Evolutionary conservation across 2,329 filamentous ascomycete species (phyloP).

Genomic region (Neoascochyta sp.): DNA sequence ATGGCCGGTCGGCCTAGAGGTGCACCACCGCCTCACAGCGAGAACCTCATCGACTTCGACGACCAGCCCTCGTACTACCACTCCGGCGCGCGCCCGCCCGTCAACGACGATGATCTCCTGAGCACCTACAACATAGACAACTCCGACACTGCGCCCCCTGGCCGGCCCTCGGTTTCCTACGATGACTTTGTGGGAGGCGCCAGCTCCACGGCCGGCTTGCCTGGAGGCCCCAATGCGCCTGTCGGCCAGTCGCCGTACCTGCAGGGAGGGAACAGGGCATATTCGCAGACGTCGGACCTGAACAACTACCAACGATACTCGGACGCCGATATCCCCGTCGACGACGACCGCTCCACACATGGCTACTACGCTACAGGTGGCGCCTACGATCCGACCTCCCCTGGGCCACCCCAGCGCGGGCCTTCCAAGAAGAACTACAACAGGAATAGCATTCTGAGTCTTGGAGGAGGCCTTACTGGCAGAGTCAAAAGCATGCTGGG

Average conservation of each 20-base stretch:
- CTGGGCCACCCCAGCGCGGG: conserved; percentile 46
- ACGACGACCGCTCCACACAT: conserved; percentile 74
- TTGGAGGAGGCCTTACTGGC: conserved; percentile 84
- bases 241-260: conserved; percentile 36
- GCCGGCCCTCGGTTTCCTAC: conserved; percentile 85
- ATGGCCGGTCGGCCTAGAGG: conserved; percentile 56
- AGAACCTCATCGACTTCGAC: conserved; percentile 70
- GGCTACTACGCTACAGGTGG: conserved; percentile 71
- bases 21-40: conserved; percentile 46
- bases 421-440: conserved; percentile 60
- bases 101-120: conserved; percentile 77
- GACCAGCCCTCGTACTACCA: conserved; percentile 69
- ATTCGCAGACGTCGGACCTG: conserved; percentile 75
- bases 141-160: conserved; percentile 57
- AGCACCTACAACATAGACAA: conserved; percentile 69
- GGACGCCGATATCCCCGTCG: conserved; percentile 75
- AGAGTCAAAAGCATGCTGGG: conserved; percentile 86
- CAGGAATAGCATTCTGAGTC: conserved; percentile 80
- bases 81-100: conserved; percentile 70
- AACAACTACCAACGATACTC: conserved; percentile 91
- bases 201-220: conserved; percentile 42
- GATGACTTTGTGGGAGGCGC: conserved; percentile 84
- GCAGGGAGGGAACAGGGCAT: conserved; percentile 42
- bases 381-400: conserved; percentile 54
- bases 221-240: conserved; percentile 43